These are phyloP conservation scores for Fibroporia radiculosa DNA, from an alignment of 768 basidiomycete genomes.

Conservation along the genomic window DNA sequence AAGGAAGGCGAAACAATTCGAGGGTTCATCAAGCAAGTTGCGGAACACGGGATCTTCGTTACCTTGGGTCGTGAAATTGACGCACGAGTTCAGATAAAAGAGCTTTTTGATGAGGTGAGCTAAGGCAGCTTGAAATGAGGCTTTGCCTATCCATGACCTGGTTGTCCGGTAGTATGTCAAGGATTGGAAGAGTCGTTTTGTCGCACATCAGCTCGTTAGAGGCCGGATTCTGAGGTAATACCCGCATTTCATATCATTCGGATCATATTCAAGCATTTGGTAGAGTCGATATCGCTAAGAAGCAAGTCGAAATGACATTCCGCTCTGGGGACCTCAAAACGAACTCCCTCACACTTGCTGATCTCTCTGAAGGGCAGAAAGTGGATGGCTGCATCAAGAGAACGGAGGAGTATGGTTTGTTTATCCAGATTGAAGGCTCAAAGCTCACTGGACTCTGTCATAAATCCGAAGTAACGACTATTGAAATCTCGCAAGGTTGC, in stretches of 20 bases:
- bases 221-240: constrained; percentile 73
- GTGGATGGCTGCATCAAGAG: constrained; percentile 72
- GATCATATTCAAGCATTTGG: too few species aligned
- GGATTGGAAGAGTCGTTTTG: constrained; percentile 86
- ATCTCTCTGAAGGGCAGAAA: constrained; percentile 75
- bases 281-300: constrained; percentile 64
- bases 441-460: constrained; percentile 89
- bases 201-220: constrained; percentile 74
- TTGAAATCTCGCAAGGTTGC: not conserved
- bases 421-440: constrained; percentile 81
- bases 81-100: constrained; percentile 87
- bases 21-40: constrained; percentile 85
- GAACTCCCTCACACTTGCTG: constrained; percentile 33
- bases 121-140: not conserved
- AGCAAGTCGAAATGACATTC: constrained; percentile 89
- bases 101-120: constrained; percentile 80
- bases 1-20: constrained; percentile 69
- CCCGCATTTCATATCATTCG: not conserved
- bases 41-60: constrained; percentile 86
- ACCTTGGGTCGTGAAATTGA: constrained; percentile 77
- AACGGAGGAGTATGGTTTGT: constrained; percentile 86
- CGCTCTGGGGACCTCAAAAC: constrained; percentile 53
- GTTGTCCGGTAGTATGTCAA: constrained; percentile 69
- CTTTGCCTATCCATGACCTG: not conserved
- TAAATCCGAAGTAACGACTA: constrained; percentile 65